Conservation (phyloP, 2,329 filamentous ascomycete genomes). For the Phialocephala sp. region DNA sequence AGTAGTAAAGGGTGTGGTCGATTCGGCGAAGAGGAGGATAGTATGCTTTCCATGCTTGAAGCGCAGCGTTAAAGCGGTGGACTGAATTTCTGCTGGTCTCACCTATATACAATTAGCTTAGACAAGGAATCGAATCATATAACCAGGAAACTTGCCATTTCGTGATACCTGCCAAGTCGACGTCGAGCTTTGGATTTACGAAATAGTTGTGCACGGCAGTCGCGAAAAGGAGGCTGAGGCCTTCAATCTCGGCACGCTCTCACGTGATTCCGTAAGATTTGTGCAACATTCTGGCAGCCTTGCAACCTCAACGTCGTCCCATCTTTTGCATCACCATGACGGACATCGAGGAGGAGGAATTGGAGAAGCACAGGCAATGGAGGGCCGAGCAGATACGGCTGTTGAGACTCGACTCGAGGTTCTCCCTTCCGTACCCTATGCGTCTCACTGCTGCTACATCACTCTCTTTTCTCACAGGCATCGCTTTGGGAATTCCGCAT, state of each 20-base stretch:
- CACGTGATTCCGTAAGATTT: slow-evolving; percentile 12
- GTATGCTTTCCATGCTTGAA: slow-evolving; percentile 77
- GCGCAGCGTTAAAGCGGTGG: slow-evolving; percentile 67
- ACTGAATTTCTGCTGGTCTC: slow-evolving; percentile 41
- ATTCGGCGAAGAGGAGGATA: slow-evolving; percentile 69
- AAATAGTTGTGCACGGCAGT: slow-evolving; percentile 1
- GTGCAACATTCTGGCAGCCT: slow-evolving; percentile 22
- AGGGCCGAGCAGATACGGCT: slow-evolving; percentile 25
- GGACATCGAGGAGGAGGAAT: slow-evolving; percentile 25
- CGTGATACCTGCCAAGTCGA: neutral
- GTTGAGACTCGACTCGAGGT: slow-evolving; percentile 43
- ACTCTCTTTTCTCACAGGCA: slow-evolving; percentile 70
- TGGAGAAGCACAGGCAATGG: slow-evolving; percentile 23
- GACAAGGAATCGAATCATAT: neutral
- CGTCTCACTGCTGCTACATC: slow-evolving; percentile 70
- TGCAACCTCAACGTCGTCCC: slow-evolving; percentile 28
- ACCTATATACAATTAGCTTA: slow-evolving; percentile 23
- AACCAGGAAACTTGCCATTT: neutral
- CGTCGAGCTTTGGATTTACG: neutral
- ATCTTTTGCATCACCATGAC: slow-evolving; percentile 19
- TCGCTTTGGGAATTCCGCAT: slow-evolving; percentile 72
- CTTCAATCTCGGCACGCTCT: neutral
- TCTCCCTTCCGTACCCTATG: slow-evolving; percentile 67
- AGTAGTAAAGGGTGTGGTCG: slow-evolving; percentile 59
- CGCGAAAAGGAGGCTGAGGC: slow-evolving; percentile 3